Conservation (phyloP, 2,329 filamentous ascomycete species). For the Penicillium sp. region DNA sequence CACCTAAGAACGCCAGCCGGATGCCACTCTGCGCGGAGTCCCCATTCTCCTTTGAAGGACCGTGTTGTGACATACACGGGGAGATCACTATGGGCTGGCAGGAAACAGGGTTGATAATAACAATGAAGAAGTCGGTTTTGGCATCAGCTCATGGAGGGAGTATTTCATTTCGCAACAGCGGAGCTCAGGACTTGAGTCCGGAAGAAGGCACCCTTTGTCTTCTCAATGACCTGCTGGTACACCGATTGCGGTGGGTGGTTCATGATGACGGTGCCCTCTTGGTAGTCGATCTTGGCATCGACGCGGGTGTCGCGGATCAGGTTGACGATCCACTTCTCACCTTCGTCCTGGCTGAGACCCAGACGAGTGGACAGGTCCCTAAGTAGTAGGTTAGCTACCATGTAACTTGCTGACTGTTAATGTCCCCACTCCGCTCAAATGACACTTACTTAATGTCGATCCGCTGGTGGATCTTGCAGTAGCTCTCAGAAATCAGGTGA, state of each 20-base stretch:
- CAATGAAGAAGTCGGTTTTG: constrained; percentile 34
- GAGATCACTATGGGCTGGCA: constrained; percentile 39
- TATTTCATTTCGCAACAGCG: constrained; percentile 55
- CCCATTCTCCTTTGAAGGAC: constrained; percentile 38
- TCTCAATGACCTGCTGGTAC: constrained; percentile 98
- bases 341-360: constrained; percentile 88
- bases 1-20: constrained; percentile 48
- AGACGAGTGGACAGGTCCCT: constrained; percentile 88
- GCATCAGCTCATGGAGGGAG: constrained; percentile 30
- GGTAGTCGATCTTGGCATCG: constrained; percentile 99
- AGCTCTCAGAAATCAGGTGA: constrained; percentile 96
- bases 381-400: constrained; percentile 13
- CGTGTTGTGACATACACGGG: constrained; percentile 34
- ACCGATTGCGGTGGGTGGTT: constrained; percentile 98
- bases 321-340: constrained; percentile 99
- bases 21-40: constrained; percentile 45
- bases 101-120: constrained; percentile 37
- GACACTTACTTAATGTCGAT: constrained; percentile 83
- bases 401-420: constrained; percentile 13
- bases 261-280: constrained; percentile 98
- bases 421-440: constrained; percentile 3
- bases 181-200: constrained; percentile 87
- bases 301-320: constrained; percentile 96
- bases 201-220: constrained; percentile 99
- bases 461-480: constrained; percentile 99